Conservation (phyloP, 345 rosid genomes). For the Citrus glauca region DNA sequence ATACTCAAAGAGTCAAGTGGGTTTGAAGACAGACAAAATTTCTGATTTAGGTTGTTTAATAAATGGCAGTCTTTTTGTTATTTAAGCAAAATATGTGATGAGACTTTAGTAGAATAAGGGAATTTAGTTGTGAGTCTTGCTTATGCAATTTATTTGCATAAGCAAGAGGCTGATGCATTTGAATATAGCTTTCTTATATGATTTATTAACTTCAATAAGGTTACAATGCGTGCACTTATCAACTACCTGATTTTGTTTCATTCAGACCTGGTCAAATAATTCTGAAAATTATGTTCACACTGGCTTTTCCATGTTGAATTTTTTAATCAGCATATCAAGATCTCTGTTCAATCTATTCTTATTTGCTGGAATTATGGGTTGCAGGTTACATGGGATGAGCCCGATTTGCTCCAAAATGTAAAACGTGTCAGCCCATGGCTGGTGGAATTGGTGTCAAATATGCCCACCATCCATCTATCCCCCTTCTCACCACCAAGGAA, state of each 20-base stretch:
- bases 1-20: not conserved
- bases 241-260: not conserved
- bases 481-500: conserved; percentile 68
- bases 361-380: not conserved
- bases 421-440: conserved; percentile 72
- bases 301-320: not conserved
- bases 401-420: conserved; percentile 70
- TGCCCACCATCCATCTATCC: conserved; percentile 58
- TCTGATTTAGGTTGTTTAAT: not conserved
- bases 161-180: not conserved
- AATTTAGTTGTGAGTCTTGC: not conserved
- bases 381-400: conserved; percentile 84
- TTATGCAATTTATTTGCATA: not conserved
- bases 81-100: not conserved
- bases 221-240: not conserved
- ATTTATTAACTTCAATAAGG: not conserved
- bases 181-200: not conserved
- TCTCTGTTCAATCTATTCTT: conserved; percentile 14
- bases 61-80: not conserved
- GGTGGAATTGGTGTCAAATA: conserved; percentile 66
- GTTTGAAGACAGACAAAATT: not conserved
- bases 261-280: conserved; percentile 4
- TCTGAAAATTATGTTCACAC: not conserved
- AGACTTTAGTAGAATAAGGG: not conserved
- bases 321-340: not conserved